Evolutionary conservation across 257 asterid genomes (phyloP), one percentile per base, ranked within the genome.

Genomic region (Mentha longifolia): DNA sequence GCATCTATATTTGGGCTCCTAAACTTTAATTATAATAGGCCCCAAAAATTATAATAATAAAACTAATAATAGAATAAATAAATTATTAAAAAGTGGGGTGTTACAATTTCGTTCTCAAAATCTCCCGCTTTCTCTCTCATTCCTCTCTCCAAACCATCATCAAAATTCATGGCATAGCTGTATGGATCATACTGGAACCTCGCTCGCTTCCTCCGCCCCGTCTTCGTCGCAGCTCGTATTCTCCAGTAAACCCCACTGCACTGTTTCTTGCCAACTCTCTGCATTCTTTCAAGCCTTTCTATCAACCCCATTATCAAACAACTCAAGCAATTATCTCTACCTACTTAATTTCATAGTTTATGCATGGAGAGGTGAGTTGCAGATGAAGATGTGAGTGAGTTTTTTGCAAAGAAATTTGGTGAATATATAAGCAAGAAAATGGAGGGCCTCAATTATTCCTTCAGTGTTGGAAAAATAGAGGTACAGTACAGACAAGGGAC

Each of bases 111-210:
- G n/a, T n/a, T n/a, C n/a, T n/a, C n/a, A n/a, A n/a, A n/a, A n/a
- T n/a, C n/a, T n/a, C n/a, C n/a, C n/a, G n/a, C 60, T 16, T 33
- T 54, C 45, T 45, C 82, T 13, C 56, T 68, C 22, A 59, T 22
- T 33, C 63, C 77, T 11, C 60, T 71, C 31, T 12, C 57, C 12
- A 56, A 72, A 1, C 95, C 89, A 76, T 90, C 92, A 33, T 86
- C 95, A 50, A 88, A 86, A 79, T 86, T 88, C 70, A 88, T 77
- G 10, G 95, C 92, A 74, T 88, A 88, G 43, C 95, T 88, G 0
- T 86, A 77, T 16, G 92, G 87, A 73, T 88, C 95, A 73, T 88
- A 86, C 67, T 83, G 95, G 67, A 86, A 88, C 45, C 77, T 88
- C 25, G 65, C 59, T 15, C 67, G 78, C 37, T 42, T 71, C 31